Conservation (phyloP, 2,329 filamentous ascomycete genomes). For the Aspergillus sclerotialis region DNA sequence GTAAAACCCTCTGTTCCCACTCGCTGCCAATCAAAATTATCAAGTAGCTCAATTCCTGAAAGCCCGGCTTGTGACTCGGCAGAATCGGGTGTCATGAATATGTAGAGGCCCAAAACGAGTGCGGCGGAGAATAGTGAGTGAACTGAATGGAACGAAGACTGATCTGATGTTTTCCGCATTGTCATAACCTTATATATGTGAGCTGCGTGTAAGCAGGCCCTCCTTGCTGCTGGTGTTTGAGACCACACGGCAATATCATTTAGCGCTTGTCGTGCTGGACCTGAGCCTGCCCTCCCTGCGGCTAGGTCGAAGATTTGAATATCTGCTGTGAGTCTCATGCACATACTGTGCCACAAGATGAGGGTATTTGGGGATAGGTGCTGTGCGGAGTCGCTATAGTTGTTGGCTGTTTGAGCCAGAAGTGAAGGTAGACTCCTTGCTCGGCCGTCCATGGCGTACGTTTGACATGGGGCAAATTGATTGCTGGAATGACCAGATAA, state of each 20-base stretch:
- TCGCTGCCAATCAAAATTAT: constrained; percentile 44
- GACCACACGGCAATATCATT: constrained; percentile 47
- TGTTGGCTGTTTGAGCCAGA: constrained; percentile 23
- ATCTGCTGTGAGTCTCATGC: constrained; percentile 46
- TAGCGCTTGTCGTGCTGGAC: constrained; percentile 41
- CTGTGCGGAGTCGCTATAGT: constrained; percentile 37
- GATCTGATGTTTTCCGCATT: constrained; percentile 47
- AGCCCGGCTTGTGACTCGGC: constrained; percentile 17
- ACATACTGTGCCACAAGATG: constrained; percentile 48
- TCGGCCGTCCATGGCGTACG: constrained; percentile 43
- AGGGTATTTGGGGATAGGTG: constrained; percentile 43
- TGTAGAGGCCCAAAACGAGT: constrained; percentile 46
- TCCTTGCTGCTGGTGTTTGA: constrained; percentile 43
- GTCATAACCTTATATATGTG: constrained; percentile 47
- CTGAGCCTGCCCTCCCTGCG: constrained; percentile 43
- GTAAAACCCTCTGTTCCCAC: constrained; percentile 43
- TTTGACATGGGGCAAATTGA: constrained; percentile 37
- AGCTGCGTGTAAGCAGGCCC: constrained; percentile 46
- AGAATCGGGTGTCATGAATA: constrained; percentile 39
- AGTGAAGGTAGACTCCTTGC: constrained; percentile 34
- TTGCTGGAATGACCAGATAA: constrained; percentile 32
- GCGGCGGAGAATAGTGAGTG: constrained; percentile 46
- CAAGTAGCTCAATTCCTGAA: constrained; percentile 38
- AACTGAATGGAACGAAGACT: constrained; percentile 45
- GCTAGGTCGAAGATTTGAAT: constrained; percentile 48